Percentiles rank a stretch among this genome's conserved stretches.
Evolutionary conservation across 495 filamentous ascomycete genomes (phyloP).

Genomic region (Cenococcum geophilum): DNA sequence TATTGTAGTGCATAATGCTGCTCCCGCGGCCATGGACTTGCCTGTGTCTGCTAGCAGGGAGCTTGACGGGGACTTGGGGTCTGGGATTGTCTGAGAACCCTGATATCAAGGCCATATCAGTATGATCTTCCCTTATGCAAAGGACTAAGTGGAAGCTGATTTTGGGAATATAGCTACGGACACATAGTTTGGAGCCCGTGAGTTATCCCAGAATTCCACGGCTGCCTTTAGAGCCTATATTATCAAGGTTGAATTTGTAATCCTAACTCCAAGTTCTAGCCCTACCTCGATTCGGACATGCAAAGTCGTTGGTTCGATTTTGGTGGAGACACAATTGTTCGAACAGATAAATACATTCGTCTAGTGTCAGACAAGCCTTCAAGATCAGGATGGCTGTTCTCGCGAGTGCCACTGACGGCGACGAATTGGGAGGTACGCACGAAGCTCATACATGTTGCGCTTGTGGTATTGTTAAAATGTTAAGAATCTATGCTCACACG

Average conservation of each 20-base stretch:
- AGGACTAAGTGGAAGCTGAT: neutral
- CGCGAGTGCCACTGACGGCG: slow-evolving; percentile 85
- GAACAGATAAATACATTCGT: slow-evolving; percentile 92
- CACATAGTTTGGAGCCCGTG: slow-evolving; percentile 56
- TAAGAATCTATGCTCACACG: slow-evolving; percentile 13
- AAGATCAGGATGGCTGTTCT: slow-evolving; percentile 88
- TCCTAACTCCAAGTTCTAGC: slow-evolving; percentile 45
- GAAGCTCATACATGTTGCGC: neutral
- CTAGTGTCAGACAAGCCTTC: slow-evolving; percentile 85
- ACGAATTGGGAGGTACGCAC: slow-evolving; percentile 89
- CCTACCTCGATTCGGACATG: slow-evolving; percentile 96
- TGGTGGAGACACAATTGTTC: slow-evolving; percentile 89
- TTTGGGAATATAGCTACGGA: slow-evolving; percentile 56
- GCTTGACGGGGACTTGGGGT: slow-evolving; percentile 12
- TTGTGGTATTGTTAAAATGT: neutral
- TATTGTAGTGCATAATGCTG: slow-evolving; percentile 15
- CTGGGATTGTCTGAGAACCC: slow-evolving; percentile 32
- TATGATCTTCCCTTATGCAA: slow-evolving; percentile 27
- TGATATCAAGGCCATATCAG: slow-evolving; percentile 54
- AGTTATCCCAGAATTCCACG: slow-evolving; percentile 43
- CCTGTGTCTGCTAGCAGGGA: slow-evolving; percentile 31
- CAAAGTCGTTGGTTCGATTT: slow-evolving; percentile 99
- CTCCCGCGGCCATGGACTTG: slow-evolving; percentile 28
- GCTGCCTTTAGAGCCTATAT: slow-evolving; percentile 6
- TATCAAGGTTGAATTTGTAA: neutral